Evolutionary conservation across 2,329 filamentous ascomycete species (phyloP).

Genomic region (Alternaria gaisen): DNA sequence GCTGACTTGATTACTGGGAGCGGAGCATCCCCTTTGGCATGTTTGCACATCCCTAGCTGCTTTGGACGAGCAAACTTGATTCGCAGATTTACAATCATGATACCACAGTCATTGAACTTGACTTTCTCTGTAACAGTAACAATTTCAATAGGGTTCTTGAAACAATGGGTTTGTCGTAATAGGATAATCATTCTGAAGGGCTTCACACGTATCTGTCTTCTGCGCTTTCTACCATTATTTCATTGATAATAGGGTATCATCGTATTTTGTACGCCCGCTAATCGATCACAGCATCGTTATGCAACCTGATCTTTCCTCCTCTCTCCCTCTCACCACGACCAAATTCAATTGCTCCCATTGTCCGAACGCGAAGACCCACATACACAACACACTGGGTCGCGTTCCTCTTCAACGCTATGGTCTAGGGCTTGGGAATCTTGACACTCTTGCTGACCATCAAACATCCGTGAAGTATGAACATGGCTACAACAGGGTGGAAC

Average conservation of each 20-base stretch:
- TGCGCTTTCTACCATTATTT: not conserved
- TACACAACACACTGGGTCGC: not conserved
- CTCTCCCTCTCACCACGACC: not conserved
- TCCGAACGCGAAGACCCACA: not conserved
- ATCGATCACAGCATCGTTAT: constrained; percentile 13
- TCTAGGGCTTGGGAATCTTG: constrained; percentile 85
- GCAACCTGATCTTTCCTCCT: not conserved
- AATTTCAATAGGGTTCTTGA: not conserved
- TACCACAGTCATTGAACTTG: constrained; percentile 15
- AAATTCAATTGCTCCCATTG: not conserved
- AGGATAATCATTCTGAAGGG: not conserved
- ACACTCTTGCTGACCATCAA: constrained; percentile 96
- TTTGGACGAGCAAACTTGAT: not conserved
- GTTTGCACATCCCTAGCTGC: not conserved
- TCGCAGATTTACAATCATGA: constrained; percentile 8
- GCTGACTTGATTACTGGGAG: not conserved
- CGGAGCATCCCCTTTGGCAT: not conserved
- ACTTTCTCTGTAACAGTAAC: constrained; percentile 8
- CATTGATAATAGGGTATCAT: constrained; percentile 21
- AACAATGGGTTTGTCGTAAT: not conserved
- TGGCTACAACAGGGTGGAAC: constrained; percentile 80
- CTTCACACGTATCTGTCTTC: not conserved
- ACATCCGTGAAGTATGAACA: constrained; percentile 90
- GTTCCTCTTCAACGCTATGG: not conserved
- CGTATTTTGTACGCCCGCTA: constrained; percentile 15